A percentile compares a stretch with the other conserved stretches of the same genome.
Conservation (phyloP, 495 filamentous ascomycete species). For the Neurospora discreta region DNA sequence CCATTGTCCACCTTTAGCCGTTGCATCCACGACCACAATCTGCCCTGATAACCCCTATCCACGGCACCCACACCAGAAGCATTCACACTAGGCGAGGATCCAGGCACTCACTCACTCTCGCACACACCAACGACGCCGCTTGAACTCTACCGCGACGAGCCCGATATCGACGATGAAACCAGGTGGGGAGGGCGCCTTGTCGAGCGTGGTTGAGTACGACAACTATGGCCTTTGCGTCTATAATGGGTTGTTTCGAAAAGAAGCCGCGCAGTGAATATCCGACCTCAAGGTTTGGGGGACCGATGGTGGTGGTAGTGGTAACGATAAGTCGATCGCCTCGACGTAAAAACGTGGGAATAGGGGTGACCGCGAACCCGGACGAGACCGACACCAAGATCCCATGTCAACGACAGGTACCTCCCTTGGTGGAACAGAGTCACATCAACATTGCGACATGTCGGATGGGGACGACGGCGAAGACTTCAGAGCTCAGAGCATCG, state of each 20-base stretch:
- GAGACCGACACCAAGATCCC: neutral
- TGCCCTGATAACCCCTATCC: constrained; percentile 16
- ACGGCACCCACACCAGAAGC: neutral
- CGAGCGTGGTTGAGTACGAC: neutral
- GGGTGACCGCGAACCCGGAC: neutral
- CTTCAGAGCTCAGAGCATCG: constrained; percentile 9
- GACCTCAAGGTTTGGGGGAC: neutral
- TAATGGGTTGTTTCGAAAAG: neutral
- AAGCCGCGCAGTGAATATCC: neutral
- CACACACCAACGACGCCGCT: neutral
- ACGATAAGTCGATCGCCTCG: neutral
- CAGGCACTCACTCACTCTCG: neutral
- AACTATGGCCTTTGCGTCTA: neutral
- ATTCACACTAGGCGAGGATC: neutral
- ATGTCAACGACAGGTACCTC: neutral
- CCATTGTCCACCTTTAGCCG: constrained; percentile 5
- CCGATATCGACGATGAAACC: neutral
- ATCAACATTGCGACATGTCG: neutral
- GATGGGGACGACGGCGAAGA: neutral
- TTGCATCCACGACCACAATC: constrained; percentile 8
- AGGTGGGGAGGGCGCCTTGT: neutral
- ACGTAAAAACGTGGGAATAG: neutral
- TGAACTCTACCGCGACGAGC: neutral
- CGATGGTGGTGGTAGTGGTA: neutral
- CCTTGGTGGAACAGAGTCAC: neutral